Evolutionary conservation across 345 rosid genomes (phyloP).

Genomic region (Aethionema arabicum): DNA sequence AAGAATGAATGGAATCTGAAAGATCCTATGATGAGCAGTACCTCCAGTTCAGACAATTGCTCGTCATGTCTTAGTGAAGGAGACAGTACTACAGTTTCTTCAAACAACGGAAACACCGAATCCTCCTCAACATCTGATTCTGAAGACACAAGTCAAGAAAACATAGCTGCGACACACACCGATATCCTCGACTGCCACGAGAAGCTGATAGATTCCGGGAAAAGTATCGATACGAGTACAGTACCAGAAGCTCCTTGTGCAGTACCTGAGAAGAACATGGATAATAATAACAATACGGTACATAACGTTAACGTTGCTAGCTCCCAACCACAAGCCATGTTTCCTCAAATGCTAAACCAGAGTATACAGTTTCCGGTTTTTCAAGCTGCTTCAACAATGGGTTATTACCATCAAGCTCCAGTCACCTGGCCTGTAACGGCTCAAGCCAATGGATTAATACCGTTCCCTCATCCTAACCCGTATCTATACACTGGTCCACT

Average conservation of each 20-base stretch:
- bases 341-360: slow-evolving; percentile 53
- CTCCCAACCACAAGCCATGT: slow-evolving; percentile 45
- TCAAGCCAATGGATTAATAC: slow-evolving; percentile 60
- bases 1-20: slow-evolving; percentile 36
- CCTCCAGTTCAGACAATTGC: slow-evolving; percentile 81
- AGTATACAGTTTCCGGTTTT: slow-evolving; percentile 57
- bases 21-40: slow-evolving; percentile 48
- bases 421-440: slow-evolving; percentile 64
- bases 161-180: slow-evolving; percentile 42
- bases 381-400: slow-evolving; percentile 65
- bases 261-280: slow-evolving; percentile 38
- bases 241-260: slow-evolving; percentile 26
- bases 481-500: slow-evolving; percentile 59
- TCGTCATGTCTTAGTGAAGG: slow-evolving; percentile 87
- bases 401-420: slow-evolving; percentile 73
- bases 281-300: slow-evolving; percentile 26
- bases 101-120: slow-evolving; percentile 62
- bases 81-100: slow-evolving; percentile 76
- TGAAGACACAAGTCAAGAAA: slow-evolving; percentile 69
- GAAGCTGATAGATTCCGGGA: slow-evolving; percentile 51
- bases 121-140: slow-evolving; percentile 91
- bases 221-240: slow-evolving; percentile 56
- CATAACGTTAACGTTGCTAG: slow-evolving; percentile 33
- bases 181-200: slow-evolving; percentile 46
- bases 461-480: slow-evolving; percentile 54